Evolutionary conservation across 2,329 filamentous ascomycete species (phyloP).

Genomic region (Ceratocystis papillata): DNA sequence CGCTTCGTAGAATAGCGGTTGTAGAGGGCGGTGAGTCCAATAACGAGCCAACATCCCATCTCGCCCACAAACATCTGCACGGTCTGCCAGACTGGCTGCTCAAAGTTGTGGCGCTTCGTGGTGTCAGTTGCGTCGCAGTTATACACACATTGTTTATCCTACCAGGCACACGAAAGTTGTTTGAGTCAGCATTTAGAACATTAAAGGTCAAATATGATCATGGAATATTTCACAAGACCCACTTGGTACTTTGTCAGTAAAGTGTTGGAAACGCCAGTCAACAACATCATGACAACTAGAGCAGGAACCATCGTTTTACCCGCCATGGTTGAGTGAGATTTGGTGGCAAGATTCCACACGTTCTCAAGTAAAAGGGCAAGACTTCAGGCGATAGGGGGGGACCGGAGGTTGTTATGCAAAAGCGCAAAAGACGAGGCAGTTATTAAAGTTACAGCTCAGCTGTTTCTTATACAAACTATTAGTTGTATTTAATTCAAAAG

Average conservation of each 20-base stretch:
- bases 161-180: background rate
- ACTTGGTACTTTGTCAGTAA: constrained; percentile 95
- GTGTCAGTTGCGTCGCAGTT: constrained; percentile 67
- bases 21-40: constrained; percentile 59
- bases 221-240: constrained; percentile 27
- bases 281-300: constrained; percentile 88
- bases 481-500: too few species aligned
- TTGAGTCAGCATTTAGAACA: background rate
- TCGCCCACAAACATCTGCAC: constrained; percentile 98
- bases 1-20: constrained; percentile 41
- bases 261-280: constrained; percentile 94
- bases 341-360: background rate
- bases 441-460: too few species aligned
- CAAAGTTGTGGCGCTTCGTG: constrained; percentile 61
- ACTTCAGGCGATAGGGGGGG: background rate
- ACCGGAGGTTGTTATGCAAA: background rate
- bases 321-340: constrained; percentile 47
- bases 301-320: constrained; percentile 64
- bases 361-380: background rate
- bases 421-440: background rate
- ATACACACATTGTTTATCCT: constrained; percentile 95
- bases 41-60: constrained; percentile 88
- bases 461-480: too few species aligned
- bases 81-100: constrained; percentile 93
- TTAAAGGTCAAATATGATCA: background rate